Percentiles rank a stretch among this genome's conserved stretches.
Evolutionary conservation across 768 basidiomycete species (phyloP).

Genomic region (Phaeolepiota aurea): DNA sequence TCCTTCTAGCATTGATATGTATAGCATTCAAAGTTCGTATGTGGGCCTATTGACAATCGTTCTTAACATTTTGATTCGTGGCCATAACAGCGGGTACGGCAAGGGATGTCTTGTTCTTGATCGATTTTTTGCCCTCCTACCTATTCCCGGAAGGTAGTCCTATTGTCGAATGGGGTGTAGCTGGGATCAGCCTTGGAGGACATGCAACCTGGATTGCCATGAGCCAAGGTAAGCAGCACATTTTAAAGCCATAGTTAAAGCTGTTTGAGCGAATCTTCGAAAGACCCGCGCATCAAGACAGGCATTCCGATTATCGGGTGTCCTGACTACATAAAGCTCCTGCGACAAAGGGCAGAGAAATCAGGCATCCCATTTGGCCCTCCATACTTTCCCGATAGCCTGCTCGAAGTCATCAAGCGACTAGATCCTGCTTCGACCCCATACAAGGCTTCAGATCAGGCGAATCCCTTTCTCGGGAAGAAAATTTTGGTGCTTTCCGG

Average conservation of each 20-base stretch:
- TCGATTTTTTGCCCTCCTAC: constrained; percentile 71
- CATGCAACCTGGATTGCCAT: constrained; percentile 76
- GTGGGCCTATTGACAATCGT: not conserved
- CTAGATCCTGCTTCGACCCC: constrained; percentile 38
- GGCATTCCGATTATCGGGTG: constrained; percentile 59
- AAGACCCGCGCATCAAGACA: constrained; percentile 36
- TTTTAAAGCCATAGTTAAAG: not conserved
- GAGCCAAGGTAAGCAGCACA: constrained; percentile 24
- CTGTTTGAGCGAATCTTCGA: not conserved
- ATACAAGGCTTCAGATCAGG: constrained; percentile 23
- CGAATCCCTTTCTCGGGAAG: constrained; percentile 63
- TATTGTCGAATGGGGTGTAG: constrained; percentile 62
- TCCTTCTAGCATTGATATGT: constrained; percentile 34
- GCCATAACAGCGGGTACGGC: constrained; percentile 47
- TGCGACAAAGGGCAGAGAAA: constrained; percentile 44
- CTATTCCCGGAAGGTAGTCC: constrained; percentile 60
- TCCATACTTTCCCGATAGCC: constrained; percentile 49
- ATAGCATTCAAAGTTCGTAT: constrained; percentile 31
- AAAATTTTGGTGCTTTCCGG: constrained; percentile 70
- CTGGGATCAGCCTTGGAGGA: constrained; percentile 78
- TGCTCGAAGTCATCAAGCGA: constrained; percentile 36
- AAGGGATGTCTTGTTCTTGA: constrained; percentile 69
- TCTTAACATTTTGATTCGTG: not conserved
- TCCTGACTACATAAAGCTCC: constrained; percentile 55
- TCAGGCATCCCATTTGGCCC: constrained; percentile 33